A percentile compares a stretch with the other conserved stretches of the same genome.
Conservation (phyloP, 768 basidiomycete genomes). For the Tylopilus cervinicoccineus region DNA sequence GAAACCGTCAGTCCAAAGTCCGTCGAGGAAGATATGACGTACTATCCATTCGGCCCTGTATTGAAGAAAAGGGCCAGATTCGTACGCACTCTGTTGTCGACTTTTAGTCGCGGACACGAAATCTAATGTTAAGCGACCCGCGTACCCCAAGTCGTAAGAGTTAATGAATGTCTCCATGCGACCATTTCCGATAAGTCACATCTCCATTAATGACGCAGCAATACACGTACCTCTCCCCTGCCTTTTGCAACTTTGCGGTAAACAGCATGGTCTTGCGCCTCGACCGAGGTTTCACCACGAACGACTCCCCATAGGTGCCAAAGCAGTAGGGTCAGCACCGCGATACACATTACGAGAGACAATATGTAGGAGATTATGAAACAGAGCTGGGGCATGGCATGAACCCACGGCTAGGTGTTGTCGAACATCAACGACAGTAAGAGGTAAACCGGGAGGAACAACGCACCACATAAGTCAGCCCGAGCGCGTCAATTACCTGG, state of each 20-base stretch:
- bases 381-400: conserved; percentile 60
- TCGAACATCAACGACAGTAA: background rate
- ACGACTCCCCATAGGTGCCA: conserved; percentile 74
- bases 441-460: background rate
- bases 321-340: conserved; percentile 64
- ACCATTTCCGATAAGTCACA: background rate
- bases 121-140: background rate
- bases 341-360: conserved; percentile 66
- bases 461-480: conserved; percentile 45
- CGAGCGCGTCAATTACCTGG: conserved; percentile 54
- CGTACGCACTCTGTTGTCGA: conserved; percentile 35
- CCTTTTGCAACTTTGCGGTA: conserved; percentile 67
- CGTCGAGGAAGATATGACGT: conserved; percentile 32
- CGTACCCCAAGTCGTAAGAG: conserved; percentile 85
- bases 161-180: conserved; percentile 69
- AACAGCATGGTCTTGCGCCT: conserved; percentile 80
- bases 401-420: conserved; percentile 44
- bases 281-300: conserved; percentile 83
- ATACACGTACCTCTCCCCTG: conserved; percentile 58
- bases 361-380: conserved; percentile 80
- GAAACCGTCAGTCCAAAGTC: background rate
- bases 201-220: background rate
- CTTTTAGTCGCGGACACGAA: background rate
- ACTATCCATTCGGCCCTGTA: conserved; percentile 77
- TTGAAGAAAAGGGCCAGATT: conserved; percentile 91